Evolutionary conservation across 169 alveolate genomes (phyloP).

Genomic region (Eimeria sp.): DNA sequence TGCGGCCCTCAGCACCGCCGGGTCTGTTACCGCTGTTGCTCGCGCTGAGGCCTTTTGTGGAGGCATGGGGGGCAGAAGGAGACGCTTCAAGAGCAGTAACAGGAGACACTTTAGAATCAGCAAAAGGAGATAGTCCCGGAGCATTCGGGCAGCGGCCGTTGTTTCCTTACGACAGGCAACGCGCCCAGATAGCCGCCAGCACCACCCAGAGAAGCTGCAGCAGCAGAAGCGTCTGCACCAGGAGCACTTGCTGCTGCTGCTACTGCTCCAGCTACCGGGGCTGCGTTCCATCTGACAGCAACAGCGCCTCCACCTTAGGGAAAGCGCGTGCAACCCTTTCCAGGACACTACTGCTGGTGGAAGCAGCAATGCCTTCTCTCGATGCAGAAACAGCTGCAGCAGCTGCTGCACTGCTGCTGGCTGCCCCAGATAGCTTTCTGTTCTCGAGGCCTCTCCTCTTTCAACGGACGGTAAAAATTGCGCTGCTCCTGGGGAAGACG

Average conservation of each 20-base stretch:
- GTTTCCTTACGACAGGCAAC: neutral
- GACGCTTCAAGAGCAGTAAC: neutral
- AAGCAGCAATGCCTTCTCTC: neutral
- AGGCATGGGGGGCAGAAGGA: constrained; percentile 14
- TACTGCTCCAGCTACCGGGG: neutral
- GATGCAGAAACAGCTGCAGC: constrained; percentile 47
- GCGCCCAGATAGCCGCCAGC: neutral
- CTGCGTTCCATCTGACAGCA: neutral
- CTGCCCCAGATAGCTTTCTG: neutral
- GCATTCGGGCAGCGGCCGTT: neutral
- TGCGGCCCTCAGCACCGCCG: neutral
- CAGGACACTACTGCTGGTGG: constrained; percentile 13
- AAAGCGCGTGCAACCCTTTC: neutral
- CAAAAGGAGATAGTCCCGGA: neutral
- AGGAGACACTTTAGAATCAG: neutral
- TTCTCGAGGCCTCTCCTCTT: neutral
- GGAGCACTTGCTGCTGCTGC: constrained; percentile 12
- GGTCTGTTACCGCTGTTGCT: constrained; percentile 31
- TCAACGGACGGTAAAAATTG: neutral
- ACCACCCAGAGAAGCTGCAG: neutral
- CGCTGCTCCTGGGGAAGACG: constrained; percentile 14
- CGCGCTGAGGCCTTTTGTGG: neutral
- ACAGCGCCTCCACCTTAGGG: neutral
- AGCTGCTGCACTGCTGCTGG: constrained; percentile 58
- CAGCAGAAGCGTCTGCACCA: neutral